These are phyloP conservation scores for Viridothelium virens DNA, from an alignment of 495 filamentous ascomycete species.

Conservation along the genomic window DNA sequence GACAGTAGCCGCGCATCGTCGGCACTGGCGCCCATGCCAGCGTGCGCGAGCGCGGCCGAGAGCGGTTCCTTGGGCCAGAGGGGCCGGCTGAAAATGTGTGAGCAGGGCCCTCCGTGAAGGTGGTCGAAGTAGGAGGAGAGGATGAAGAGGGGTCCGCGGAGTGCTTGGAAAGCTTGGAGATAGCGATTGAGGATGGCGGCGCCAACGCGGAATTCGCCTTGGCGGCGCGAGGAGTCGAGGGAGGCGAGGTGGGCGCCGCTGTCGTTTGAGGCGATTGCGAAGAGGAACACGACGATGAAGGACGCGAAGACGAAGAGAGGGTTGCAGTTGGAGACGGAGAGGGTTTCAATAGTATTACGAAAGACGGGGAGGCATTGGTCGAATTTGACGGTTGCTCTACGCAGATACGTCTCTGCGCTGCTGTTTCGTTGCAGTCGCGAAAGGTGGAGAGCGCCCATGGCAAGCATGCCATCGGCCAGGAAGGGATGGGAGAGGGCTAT, in stretches of 20 bases:
- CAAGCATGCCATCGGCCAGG: slow-evolving; percentile 20
- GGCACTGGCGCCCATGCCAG: background rate
- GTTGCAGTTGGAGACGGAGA: slow-evolving; percentile 19
- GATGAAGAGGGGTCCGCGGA: background rate
- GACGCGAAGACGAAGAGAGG: slow-evolving; percentile 21
- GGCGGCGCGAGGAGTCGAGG: background rate
- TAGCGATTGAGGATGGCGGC: background rate
- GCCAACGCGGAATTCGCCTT: background rate
- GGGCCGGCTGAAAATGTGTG: background rate
- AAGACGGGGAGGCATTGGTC: slow-evolving; percentile 17
- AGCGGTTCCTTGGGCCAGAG: background rate
- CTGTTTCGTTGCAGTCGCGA: slow-evolving; percentile 15
- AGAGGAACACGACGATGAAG: slow-evolving; percentile 23
- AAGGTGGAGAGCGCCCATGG: slow-evolving; percentile 23
- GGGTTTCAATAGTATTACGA: slow-evolving; percentile 18
- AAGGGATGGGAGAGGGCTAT: slow-evolving; percentile 19
- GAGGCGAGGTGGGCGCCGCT: slow-evolving; percentile 18
- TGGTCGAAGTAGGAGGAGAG: background rate
- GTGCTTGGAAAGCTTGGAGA: background rate
- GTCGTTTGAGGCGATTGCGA: slow-evolving; percentile 20
- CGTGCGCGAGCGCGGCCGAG: background rate
- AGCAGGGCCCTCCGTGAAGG: background rate
- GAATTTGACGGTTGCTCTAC: slow-evolving; percentile 19
- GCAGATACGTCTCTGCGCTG: slow-evolving; percentile 11
- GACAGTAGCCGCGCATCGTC: background rate